A percentile compares a stretch with the other conserved stretches of the same genome.
These are phyloP conservation scores for Aphanomyces stellatus DNA, from an alignment of 352 stramenopile species.

Conservation along the genomic window DNA sequence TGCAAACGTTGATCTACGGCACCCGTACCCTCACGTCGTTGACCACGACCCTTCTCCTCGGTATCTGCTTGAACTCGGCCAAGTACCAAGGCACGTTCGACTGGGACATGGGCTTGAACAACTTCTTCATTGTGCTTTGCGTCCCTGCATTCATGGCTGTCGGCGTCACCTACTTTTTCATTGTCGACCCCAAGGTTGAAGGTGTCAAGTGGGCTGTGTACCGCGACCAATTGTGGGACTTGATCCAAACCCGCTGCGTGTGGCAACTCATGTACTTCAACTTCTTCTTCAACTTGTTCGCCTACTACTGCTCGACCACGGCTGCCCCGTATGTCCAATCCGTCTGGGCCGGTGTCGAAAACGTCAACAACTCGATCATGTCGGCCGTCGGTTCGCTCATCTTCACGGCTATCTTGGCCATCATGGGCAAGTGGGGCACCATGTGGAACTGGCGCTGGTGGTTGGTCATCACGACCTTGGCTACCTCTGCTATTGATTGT, in stretches of 20 bases:
- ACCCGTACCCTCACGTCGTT: not conserved
- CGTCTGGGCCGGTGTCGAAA: not conserved
- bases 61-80: slow-evolving; percentile 2
- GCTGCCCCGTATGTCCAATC: not conserved
- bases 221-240: not conserved
- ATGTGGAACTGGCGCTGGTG: slow-evolving; percentile 40
- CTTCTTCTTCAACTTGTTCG: slow-evolving; percentile 11
- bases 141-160: not conserved
- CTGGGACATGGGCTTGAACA: slow-evolving; percentile 2
- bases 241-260: not conserved
- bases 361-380: slow-evolving; percentile 4
- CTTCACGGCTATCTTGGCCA: not conserved
- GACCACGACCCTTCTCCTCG: not conserved
- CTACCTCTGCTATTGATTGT: slow-evolving; percentile 35
- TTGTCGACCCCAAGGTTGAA: not conserved
- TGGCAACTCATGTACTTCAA: slow-evolving; percentile 12
- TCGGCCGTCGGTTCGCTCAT: not conserved
- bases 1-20: slow-evolving; percentile 5
- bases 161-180: not conserved
- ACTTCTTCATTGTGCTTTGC: not conserved
- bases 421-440: not conserved
- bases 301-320: not conserved
- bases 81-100: not conserved
- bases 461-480: slow-evolving; percentile 29
- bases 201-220: not conserved